phyloP scores from a whole-genome alignment of 2,329 filamentous ascomycete species.

The Ascochyta rabiei region DNA sequence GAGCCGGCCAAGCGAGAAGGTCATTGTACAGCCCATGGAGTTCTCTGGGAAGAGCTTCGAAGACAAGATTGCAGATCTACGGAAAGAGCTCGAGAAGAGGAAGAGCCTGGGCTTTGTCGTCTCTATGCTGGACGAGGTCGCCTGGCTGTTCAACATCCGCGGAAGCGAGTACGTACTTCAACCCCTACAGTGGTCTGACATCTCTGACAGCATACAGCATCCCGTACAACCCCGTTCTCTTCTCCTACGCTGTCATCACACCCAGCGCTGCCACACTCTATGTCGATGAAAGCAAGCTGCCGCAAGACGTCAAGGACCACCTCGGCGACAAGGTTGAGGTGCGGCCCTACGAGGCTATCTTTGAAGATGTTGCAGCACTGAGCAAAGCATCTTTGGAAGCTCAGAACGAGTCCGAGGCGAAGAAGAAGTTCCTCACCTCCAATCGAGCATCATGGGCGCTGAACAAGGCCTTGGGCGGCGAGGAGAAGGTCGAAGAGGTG shows the following conservation, averaged over 20 bases:
- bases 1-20: constrained; percentile 73
- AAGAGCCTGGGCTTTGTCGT: constrained; percentile 86
- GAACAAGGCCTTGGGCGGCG: constrained; percentile 82
- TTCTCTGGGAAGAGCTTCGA: constrained; percentile 83
- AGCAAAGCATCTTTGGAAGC: constrained; percentile 51
- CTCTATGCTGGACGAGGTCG: constrained; percentile 94
- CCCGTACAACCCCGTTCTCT: constrained; percentile 97
- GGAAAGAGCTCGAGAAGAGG: constrained; percentile 91
- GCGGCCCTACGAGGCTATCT: constrained; percentile 82
- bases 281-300: constrained; percentile 79
- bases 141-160: constrained; percentile 97
- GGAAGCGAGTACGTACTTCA: constrained; percentile 71
- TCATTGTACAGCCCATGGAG: constrained; percentile 72
- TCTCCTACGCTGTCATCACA: constrained; percentile 91
- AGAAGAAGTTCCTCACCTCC: constrained; percentile 79
- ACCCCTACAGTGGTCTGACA: no score
- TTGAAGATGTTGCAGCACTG: constrained; percentile 74
- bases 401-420: constrained; percentile 40
- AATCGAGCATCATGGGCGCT: constrained; percentile 93
- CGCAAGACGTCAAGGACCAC: constrained; percentile 69
- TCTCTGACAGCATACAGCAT: constrained; percentile 60
- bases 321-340: constrained; percentile 73
- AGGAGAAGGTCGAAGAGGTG: constrained; percentile 81
- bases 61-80: constrained; percentile 81
- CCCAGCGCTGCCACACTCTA: constrained; percentile 78